Conservation (phyloP, 768 basidiomycete species). For the Russula foetens region DNA sequence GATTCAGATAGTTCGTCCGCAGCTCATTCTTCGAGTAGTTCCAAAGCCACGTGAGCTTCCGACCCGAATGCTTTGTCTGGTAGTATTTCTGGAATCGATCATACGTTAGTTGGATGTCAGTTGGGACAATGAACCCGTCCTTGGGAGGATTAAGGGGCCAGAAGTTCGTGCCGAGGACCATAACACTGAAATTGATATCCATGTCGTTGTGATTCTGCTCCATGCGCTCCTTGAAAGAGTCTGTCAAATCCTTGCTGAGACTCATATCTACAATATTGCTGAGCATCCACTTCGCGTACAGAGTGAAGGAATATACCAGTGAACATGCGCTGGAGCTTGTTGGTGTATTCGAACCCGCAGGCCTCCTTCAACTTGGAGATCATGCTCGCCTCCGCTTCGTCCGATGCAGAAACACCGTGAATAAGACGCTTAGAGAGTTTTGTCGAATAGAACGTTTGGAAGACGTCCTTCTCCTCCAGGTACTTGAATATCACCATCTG, state of each 20-base stretch:
- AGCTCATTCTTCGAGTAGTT: conserved; percentile 97
- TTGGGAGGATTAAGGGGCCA: conserved; percentile 86
- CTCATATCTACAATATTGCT: conserved; percentile 62
- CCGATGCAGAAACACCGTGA: conserved; percentile 83
- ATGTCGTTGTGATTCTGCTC: conserved; percentile 76
- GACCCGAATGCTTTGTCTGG: conserved; percentile 86
- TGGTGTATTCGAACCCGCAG: conserved; percentile 95
- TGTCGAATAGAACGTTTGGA: conserved; percentile 96
- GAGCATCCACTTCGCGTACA: background rate
- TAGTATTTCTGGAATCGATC: conserved; percentile 92
- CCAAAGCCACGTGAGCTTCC: conserved; percentile 98
- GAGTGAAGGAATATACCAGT: conserved; percentile 46
- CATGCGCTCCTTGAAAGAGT: conserved; percentile 92
- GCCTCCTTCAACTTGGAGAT: conserved; percentile 95
- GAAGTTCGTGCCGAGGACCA: conserved; percentile 92
- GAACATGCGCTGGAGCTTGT: conserved; percentile 95
- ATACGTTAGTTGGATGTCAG: conserved; percentile 80
- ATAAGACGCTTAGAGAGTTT: conserved; percentile 91
- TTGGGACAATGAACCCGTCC: conserved; percentile 83
- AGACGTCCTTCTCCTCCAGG: conserved; percentile 97
- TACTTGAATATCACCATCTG: conserved; percentile 99
- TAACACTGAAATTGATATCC: conserved; percentile 85
- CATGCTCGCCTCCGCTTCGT: conserved; percentile 96
- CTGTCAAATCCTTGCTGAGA: conserved; percentile 90
- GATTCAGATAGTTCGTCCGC: conserved; percentile 83